phyloP scores from a whole-genome alignment of 2,329 filamentous ascomycete species.

The Sporothrix brunneoviolacea region DNA sequence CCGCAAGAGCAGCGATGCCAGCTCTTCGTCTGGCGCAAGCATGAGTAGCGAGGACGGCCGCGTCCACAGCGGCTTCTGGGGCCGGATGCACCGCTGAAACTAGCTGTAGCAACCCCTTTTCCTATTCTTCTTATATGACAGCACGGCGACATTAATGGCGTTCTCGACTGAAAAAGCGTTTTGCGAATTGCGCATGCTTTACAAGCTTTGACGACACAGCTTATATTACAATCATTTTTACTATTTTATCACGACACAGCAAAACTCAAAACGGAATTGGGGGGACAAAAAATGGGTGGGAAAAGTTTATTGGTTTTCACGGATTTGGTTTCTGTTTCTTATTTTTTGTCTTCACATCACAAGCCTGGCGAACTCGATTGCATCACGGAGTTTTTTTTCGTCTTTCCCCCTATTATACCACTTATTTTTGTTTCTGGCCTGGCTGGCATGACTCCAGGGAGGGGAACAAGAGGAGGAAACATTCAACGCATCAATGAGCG shows the following conservation, averaged over 20 bases:
- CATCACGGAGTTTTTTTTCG: not conserved
- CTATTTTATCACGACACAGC: too few relatives aligned
- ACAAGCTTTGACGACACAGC: too few relatives aligned
- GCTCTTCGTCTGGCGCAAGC: constrained; percentile 21
- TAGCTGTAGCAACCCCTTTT: not conserved
- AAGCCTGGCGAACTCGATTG: not conserved
- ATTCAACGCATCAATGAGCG: constrained; percentile 6
- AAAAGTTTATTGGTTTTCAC: too few relatives aligned
- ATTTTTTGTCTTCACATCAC: not conserved
- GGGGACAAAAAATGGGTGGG: constrained; percentile 6
- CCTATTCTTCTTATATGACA: not conserved
- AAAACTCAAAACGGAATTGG: not conserved
- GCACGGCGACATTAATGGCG: too few relatives aligned
- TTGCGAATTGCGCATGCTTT: too few relatives aligned
- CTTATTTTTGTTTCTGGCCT: constrained; percentile 1
- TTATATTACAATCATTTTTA: too few relatives aligned
- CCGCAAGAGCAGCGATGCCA: constrained; percentile 28
- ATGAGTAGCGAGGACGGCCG: constrained; percentile 14
- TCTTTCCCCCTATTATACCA: not conserved
- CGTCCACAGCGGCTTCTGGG: constrained; percentile 29
- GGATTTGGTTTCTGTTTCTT: too few relatives aligned
- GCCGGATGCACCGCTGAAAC: constrained; percentile 30
- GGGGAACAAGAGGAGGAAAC: not conserved
- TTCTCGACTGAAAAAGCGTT: too few relatives aligned
- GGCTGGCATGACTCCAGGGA: constrained; percentile 16